Base-by-base conservation (phyloP, 2,329 filamentous ascomycete genomes). In the Escovopsis sp. region DNA sequence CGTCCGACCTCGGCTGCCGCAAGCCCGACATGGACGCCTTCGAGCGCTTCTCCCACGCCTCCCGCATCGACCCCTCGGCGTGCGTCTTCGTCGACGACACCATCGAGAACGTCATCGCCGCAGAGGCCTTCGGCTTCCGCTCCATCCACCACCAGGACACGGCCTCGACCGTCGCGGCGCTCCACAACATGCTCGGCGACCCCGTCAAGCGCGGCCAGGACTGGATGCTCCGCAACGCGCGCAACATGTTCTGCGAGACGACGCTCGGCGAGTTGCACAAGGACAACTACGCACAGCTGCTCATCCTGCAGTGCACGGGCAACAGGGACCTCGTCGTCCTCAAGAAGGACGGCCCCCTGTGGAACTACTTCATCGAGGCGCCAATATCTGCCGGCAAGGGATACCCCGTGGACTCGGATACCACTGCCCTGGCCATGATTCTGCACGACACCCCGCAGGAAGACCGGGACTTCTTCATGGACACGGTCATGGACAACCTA, bases 351-450 rank as follows among this genome's bases (percentile, higher is more conserved):
- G 36, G 33, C 14, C 19, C 23, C 3, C 6, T 30, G 11, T 35
- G 32, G 36, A 34, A 38, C 13, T 38, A 31, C 17, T 38, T 35
- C 25, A 38, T 38, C 16, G 36, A 33, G 9, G 23, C 31, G 7
- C 36, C 26, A 5, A 14, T 16, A 7, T 37, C 35, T 16, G 17
- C 17, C 7, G 35, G 31, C 4, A 34, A 23, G 7, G 27, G 13
- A 12, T 39, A 37, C 16, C 31, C 31, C 9, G 14, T 32, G 14
- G 38, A 39, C 23, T 34, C 32, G 15, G 38, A 39, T 16, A 39
- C 38, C 9, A 39, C 38, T 5, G 26, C 38, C 3, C 25, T 37
- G 13, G 38, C 38, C 12, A 36, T 31, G 19, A 29, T 36, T 27
- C 15, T 27, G 15, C 17, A 37, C 15, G 27, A 35, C 17, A 26